phyloP scores from a whole-genome alignment of 371 early-diverging fungal genomes.

The Syncephalastrum contaminatum region DNA sequence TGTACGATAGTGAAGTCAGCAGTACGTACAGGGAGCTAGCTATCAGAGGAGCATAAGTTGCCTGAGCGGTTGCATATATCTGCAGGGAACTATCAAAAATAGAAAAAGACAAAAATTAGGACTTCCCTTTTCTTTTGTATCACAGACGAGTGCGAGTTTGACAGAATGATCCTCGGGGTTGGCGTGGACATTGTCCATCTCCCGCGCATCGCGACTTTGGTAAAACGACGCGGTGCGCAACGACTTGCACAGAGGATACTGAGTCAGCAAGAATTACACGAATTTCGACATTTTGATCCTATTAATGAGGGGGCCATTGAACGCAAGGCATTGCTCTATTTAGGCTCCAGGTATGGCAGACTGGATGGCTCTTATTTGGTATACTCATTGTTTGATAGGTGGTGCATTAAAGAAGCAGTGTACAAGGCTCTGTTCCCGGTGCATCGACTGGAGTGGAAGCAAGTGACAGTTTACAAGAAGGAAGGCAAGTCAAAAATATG shows the following conservation, averaged over 20 bases:
- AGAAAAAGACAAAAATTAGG: too few relatives aligned
- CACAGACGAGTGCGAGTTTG: too few relatives aligned
- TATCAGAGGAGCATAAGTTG: too few relatives aligned
- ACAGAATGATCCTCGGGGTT: constrained; percentile 51
- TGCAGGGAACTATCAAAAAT: too few relatives aligned
- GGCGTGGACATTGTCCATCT: constrained; percentile 61
- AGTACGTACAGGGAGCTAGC: too few relatives aligned
- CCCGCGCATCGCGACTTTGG: constrained; percentile 35
- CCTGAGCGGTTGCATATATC: too few relatives aligned
- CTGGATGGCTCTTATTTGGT: neutral
- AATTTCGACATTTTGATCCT: constrained; percentile 20
- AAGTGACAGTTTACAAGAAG: constrained; percentile 55
- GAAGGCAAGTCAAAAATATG: constrained; percentile 18
- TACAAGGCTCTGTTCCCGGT: constrained; percentile 67
- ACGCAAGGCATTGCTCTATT: neutral
- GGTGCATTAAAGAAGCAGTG: constrained; percentile 68
- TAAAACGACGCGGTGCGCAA: constrained; percentile 29
- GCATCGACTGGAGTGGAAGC: constrained; percentile 63
- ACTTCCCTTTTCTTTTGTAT: neutral
- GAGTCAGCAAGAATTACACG: constrained; percentile 31
- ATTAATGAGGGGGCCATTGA: neutral
- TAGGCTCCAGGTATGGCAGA: too few relatives aligned
- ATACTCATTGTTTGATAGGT: constrained; percentile 29
- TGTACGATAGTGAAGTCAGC: too few relatives aligned
- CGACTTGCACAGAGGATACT: constrained; percentile 46